Base-by-base conservation (phyloP, 257 asterid genomes). In the Petrea volubilis region DNA sequence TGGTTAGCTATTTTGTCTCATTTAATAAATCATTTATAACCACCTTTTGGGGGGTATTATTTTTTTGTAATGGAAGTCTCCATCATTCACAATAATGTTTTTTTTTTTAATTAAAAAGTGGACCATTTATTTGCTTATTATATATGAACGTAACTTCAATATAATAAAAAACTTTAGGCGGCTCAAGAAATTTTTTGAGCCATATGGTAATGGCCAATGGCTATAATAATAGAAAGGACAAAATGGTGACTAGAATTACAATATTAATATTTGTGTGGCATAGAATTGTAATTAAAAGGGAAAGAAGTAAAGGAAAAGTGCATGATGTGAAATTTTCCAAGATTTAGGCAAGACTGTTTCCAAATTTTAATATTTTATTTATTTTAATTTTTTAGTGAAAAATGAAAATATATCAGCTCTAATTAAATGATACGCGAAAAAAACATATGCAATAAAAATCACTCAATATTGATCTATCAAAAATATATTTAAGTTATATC, bases 1-100 rank as follows among this genome's bases (percentile, higher is more conserved):
- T 55, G 28, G 74, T 65, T 58, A n/a, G 74, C 70, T 64, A 63
- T 57, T 65, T 70, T 79, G 80, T 70, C 80, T 65, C 51, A 74
- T 70, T 74, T 64, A 56, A 31, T 74, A 23, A 29, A 64, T 33
- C 34, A 14, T 60, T 52, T 68, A 63, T 23, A 46, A 12, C 21
- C 69, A 65, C 57, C 46, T 59, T 71, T 71, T 9, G 12, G 31
- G 41, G n/a, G n/a, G 17, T 36, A 20, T 52, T 2, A 40, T n/a
- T 41, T 27, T 52, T 27, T 57, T 5, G 43, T 51, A 13, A 58
- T 68, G 78, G 75, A 72, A 41, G 75, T 67, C 78, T 27, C 33
- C 41, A 33, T 77, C 77, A 23, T 51, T 23, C 17, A 33, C 34
- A n/a, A n/a, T 61, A 66, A 14, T 49, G 36, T 56, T 36, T 27